Evolutionary conservation across 164 flowering plant species (phyloP).

Genomic region (Echeveria elegans): DNA sequence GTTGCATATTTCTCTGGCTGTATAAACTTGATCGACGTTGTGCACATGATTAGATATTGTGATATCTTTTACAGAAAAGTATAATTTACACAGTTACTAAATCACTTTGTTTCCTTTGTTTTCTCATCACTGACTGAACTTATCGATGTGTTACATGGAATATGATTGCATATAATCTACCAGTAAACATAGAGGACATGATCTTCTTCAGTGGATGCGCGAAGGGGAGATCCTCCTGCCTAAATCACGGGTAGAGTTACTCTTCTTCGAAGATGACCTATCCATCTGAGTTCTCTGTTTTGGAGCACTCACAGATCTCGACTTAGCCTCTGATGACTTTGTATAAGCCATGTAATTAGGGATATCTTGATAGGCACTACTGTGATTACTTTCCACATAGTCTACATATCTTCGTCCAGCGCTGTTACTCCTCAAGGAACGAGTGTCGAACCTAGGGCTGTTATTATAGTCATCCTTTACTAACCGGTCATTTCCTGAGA

Average conservation of each 20-base stretch:
- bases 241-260: not conserved
- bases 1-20: not conserved
- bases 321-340: not conserved
- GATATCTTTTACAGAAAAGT: not conserved
- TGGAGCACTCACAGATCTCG: not conserved
- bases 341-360: not conserved
- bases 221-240: not conserved
- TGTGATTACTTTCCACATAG: not conserved
- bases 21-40: not conserved
- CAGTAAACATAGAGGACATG: not conserved
- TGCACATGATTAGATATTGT: not conserved
- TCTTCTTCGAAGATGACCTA: not conserved
- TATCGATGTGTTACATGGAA: not conserved
- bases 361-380: not conserved
- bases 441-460: not conserved
- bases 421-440: not conserved
- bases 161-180: too few relatives aligned
- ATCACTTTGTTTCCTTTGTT: too few relatives aligned
- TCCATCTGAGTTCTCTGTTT: not conserved
- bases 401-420: not conserved
- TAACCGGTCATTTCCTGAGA: not conserved
- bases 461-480: too few relatives aligned
- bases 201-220: not conserved
- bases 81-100: not conserved
- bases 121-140: too few relatives aligned